Conservation (phyloP, 176 grass and related monocot genomes). For the Thalia dealbata region DNA sequence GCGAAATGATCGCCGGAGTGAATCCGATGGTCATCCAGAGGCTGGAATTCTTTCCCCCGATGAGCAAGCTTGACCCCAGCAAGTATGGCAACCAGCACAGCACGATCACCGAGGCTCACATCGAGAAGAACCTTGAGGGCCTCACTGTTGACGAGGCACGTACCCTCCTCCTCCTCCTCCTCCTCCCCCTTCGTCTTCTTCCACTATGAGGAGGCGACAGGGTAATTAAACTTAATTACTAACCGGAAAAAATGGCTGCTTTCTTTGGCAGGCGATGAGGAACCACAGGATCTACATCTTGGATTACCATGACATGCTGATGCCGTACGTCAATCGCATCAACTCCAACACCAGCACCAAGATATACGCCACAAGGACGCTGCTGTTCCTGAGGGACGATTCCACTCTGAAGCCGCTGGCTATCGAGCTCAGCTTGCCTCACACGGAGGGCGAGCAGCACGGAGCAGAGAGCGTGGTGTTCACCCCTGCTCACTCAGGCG, state of each 20-base stretch:
- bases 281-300: slow-evolving; percentile 56
- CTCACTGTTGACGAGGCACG: slow-evolving; percentile 37
- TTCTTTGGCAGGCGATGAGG: slow-evolving; percentile 39
- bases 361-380: slow-evolving; percentile 73
- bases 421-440: slow-evolving; percentile 69
- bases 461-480: slow-evolving; percentile 48
- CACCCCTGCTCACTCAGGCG: slow-evolving; percentile 2
- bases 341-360: slow-evolving; percentile 45
- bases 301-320: slow-evolving; percentile 79
- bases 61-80: slow-evolving; percentile 55
- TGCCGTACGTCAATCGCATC: slow-evolving; percentile 62
- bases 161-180: too few species aligned
- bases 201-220: too few species aligned
- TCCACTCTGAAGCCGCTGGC: slow-evolving; percentile 42
- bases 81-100: slow-evolving; percentile 71
- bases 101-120: slow-evolving; percentile 51
- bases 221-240: neutral
- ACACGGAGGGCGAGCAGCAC: slow-evolving; percentile 19
- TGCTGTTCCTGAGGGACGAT: slow-evolving; percentile 59
- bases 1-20: slow-evolving; percentile 85
- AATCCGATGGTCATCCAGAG: slow-evolving; percentile 59
- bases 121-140: slow-evolving; percentile 51
- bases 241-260: neutral
- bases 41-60: slow-evolving; percentile 64
- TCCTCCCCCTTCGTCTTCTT: too few species aligned